Percentiles rank a stretch among this genome's conserved stretches.
Conservation (phyloP, 2,329 filamentous ascomycete species). For the Colletotrichum orbiculare region DNA sequence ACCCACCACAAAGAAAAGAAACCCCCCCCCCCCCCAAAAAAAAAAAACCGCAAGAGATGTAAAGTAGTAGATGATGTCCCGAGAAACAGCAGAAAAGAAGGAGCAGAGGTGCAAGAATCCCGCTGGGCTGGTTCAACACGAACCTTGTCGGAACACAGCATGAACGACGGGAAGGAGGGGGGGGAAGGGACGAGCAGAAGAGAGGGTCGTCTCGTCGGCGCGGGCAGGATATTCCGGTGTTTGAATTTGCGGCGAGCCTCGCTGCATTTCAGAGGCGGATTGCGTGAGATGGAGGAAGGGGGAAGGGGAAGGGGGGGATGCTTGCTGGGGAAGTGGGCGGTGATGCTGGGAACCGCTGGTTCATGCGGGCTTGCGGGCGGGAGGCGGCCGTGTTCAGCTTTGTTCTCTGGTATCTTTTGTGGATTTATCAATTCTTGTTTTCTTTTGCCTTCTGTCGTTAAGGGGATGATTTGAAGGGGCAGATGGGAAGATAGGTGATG, state of each 20-base stretch:
- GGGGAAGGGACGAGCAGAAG: not conserved
- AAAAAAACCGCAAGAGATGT: not conserved
- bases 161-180: constrained; percentile 27
- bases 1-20: too few species aligned
- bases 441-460: too few species aligned
- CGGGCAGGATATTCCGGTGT: not conserved
- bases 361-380: constrained; percentile 15
- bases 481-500: too few species aligned
- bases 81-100: not conserved
- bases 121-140: constrained; percentile 29
- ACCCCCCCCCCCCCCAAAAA: not conserved
- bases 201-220: too few species aligned
- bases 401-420: not conserved
- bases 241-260: not conserved
- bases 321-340: not conserved
- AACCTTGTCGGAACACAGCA: constrained; percentile 34
- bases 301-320: not conserved
- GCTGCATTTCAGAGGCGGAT: too few species aligned
- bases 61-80: not conserved
- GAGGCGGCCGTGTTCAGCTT: constrained; percentile 4
- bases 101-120: not conserved
- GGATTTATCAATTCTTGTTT: not conserved
- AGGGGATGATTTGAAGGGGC: too few species aligned
- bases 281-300: not conserved
- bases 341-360: constrained; percentile 23